phyloP scores from a whole-genome alignment of 1,284 basidiomycete genomes.

The Bjerkandera adusta region DNA sequence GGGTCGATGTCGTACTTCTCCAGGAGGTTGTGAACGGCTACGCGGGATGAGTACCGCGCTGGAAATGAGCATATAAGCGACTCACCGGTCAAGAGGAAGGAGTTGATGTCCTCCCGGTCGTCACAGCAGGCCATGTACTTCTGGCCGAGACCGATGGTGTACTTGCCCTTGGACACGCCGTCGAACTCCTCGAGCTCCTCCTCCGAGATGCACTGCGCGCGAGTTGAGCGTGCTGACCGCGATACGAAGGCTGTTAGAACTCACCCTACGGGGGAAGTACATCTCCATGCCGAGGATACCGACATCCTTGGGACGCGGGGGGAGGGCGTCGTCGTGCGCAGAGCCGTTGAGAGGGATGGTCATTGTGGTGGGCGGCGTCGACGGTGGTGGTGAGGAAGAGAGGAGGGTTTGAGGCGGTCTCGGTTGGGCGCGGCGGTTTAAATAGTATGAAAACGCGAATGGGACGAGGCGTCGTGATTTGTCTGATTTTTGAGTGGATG shows the following conservation, averaged over 20 bases:
- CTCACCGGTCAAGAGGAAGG: slow-evolving; percentile 91
- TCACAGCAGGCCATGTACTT: slow-evolving; percentile 98
- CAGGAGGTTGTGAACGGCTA: slow-evolving; percentile 84
- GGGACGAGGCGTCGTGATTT: slow-evolving; percentile 13
- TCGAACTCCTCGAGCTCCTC: slow-evolving; percentile 94
- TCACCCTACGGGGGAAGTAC: slow-evolving; percentile 89
- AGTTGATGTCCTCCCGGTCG: slow-evolving; percentile 98
- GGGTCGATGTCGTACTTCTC: slow-evolving; percentile 97
- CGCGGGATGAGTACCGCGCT: slow-evolving; percentile 1
- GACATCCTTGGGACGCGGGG: slow-evolving; percentile 80
- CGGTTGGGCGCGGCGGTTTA: slow-evolving; percentile 8
- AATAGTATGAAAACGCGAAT: slow-evolving; percentile 14
- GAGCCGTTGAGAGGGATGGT: slow-evolving; percentile 30
- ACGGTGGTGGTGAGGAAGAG: slow-evolving; percentile 15
- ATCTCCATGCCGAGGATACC: slow-evolving; percentile 91
- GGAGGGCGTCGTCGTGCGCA: slow-evolving; percentile 28
- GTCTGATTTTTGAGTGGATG: slow-evolving; percentile 7
- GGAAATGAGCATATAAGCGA: slow-evolving; percentile 16
- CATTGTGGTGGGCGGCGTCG: slow-evolving; percentile 22
- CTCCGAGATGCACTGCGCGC: slow-evolving; percentile 85
- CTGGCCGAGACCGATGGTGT: slow-evolving; percentile 98
- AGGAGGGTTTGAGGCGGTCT: slow-evolving; percentile 4
- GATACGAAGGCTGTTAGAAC: slow-evolving; percentile 32
- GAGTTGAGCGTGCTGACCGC: slow-evolving; percentile 10
- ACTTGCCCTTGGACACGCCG: slow-evolving; percentile 94